Percentiles rank a stretch among this genome's conserved stretches.
Conservation (phyloP, 345 rosid genomes). For the Bruguiera sexangula region DNA sequence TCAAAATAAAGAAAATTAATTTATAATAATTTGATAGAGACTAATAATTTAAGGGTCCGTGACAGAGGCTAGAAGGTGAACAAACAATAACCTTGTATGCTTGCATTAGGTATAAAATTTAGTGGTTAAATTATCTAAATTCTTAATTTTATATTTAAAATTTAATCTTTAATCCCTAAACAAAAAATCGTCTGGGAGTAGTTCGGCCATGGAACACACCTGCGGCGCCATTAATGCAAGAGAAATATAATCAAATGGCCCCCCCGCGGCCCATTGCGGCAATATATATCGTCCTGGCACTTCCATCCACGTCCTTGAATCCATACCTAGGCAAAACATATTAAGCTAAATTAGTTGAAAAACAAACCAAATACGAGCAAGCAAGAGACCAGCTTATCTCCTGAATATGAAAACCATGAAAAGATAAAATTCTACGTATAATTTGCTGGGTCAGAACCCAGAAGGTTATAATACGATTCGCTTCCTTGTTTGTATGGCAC, state of each 20-base stretch:
- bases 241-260: conserved; percentile 72
- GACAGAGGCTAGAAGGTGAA: too few species aligned
- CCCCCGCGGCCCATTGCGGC: conserved; percentile 55
- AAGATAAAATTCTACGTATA: not conserved
- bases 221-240: conserved; percentile 81
- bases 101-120: too few species aligned
- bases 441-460: not conserved
- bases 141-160: too few species aligned
- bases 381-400: not conserved
- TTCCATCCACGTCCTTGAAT: conserved; percentile 59
- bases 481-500: too few species aligned
- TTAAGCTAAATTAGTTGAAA: conserved; percentile 7
- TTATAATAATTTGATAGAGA: too few species aligned
- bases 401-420: not conserved
- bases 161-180: too few species aligned
- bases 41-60: too few species aligned
- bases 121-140: too few species aligned
- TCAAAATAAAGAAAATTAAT: too few species aligned
- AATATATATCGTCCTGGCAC: conserved; percentile 52
- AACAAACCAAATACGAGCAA: not conserved
- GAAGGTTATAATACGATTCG: not conserved
- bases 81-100: too few species aligned
- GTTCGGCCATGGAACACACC: conserved; percentile 37
- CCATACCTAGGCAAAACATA: conserved; percentile 53
- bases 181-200: conserved; percentile 1